These are phyloP conservation scores for Dalechampia spathulata DNA, from an alignment of 441 rosid genomes.

Conservation along the genomic window DNA sequence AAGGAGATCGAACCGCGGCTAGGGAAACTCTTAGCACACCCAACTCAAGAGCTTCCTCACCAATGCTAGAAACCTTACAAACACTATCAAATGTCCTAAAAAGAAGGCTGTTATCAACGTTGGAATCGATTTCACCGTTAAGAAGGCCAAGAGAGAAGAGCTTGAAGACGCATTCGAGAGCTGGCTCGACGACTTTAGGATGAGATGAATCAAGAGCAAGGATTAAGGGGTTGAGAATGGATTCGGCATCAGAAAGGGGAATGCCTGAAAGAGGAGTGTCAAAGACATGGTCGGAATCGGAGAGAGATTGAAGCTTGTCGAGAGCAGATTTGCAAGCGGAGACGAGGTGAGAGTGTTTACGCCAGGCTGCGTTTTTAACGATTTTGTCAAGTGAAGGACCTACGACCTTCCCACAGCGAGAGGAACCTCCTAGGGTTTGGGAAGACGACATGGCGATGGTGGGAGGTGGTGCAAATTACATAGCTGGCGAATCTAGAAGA, in stretches of 20 bases:
- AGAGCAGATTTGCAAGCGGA: conserved; percentile 78
- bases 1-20: conserved; percentile 65
- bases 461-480: too few species aligned
- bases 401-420: conserved; percentile 65
- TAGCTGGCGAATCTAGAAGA: too few species aligned
- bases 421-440: conserved; percentile 68
- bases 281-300: conserved; percentile 35
- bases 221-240: conserved; percentile 51
- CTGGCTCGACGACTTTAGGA: conserved; percentile 70
- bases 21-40: conserved; percentile 70
- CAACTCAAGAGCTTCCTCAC: conserved; percentile 70
- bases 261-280: conserved; percentile 48
- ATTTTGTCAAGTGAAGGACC: conserved; percentile 84
- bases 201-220: conserved; percentile 66
- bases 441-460: conserved; percentile 47
- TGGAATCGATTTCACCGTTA: conserved; percentile 43
- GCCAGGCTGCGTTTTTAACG: conserved; percentile 92
- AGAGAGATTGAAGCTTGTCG: conserved; percentile 61
- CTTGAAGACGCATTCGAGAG: conserved; percentile 71
- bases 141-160: conserved; percentile 65
- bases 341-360: conserved; percentile 83
- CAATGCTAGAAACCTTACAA: conserved; percentile 54
- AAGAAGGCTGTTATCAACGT: conserved; percentile 19
- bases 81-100: conserved; percentile 43
- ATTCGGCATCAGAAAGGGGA: conserved; percentile 54